Base-by-base conservation (phyloP, 192 early-diverging fungal genomes). In the Oehlia diaphana region DNA sequence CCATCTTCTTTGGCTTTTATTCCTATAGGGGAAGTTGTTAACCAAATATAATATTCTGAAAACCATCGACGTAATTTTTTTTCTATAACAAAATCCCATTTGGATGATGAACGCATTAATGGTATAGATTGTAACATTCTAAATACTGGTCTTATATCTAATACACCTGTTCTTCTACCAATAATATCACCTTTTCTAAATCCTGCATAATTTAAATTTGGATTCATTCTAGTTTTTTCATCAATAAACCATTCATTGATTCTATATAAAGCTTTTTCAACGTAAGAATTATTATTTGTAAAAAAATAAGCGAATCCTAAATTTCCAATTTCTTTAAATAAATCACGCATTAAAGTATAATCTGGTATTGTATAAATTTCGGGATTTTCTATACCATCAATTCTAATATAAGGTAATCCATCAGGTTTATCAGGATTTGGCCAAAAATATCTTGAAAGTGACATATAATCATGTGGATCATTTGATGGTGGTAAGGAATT, bases 371-470 rank as follows among this genome's bases (percentile, higher is more conserved):
- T 63, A 35, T 74, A 42, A 53, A 88, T 84, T 79, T 91, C 90
- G 8, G 89, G 90, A 77, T 91, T 91, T 50, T 83, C 68, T 31
- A 83, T 63, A 6, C 88, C 89, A 74, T 88, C 88, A 9, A n/a
- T 72, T 31, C 86, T 83, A n/a, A 83, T 69, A 58, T 91, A 92
- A 42, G 89, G 89, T 31, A 88, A 74, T 16, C 85, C 83, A 63
- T 81, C 16, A 31, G 82, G 67, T 63, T 66, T 67, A 44, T 74
- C 72, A 28, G 49, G 58, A 77, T 87, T 81, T 6, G 89, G 91
- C 89, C 89, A 90, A 76, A 82, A 92, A 82, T 90, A 89, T 42
- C 86, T 80, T 2, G 89, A 85, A 23, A 91, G 82, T 16, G 89
- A 89, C 42, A 86, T 84, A 78, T 86, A 92, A 69, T 92, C 89